These are phyloP conservation scores for Apodospora peruviana DNA, from an alignment of 495 filamentous ascomycete species.

Conservation along the genomic window DNA sequence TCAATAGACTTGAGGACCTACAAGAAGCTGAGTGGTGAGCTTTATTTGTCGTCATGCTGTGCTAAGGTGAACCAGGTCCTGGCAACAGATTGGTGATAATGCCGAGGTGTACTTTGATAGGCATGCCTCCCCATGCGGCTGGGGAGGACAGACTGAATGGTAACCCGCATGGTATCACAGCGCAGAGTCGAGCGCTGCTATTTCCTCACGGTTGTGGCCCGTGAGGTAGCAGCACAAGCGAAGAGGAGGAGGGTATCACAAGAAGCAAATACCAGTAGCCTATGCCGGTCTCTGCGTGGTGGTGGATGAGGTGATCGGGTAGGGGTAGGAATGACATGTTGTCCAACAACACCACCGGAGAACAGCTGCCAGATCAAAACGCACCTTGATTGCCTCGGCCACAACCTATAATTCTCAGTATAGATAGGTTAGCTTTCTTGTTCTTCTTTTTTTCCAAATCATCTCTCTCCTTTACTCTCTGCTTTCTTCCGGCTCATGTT, in stretches of 20 bases:
- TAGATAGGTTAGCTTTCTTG: background rate
- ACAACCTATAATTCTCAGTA: constrained; percentile 32
- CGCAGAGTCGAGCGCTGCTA: no score
- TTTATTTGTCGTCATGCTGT: background rate
- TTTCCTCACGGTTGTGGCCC: background rate
- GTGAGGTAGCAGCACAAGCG: no score
- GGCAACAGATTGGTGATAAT: no score
- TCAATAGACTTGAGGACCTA: constrained; percentile 75
- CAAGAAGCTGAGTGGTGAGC: no score
- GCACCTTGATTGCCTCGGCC: constrained; percentile 78
- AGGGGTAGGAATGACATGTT: background rate
- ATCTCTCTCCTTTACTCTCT: background rate
- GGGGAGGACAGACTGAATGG: no score
- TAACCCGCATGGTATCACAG: no score
- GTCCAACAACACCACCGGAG: background rate
- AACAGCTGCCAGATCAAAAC: constrained; percentile 9
- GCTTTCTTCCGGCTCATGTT: no score
- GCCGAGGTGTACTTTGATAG: no score
- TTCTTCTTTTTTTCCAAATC: background rate
- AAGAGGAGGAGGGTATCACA: no score
- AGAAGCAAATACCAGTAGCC: no score
- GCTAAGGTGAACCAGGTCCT: background rate
- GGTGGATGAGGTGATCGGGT: background rate
- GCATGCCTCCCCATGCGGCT: no score
- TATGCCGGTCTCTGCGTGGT: background rate